Percentiles rank a stretch among this genome's conserved stretches.
phyloP scores from a whole-genome alignment of 2,329 filamentous ascomycete species.

The Cyclaneusma minus region DNA sequence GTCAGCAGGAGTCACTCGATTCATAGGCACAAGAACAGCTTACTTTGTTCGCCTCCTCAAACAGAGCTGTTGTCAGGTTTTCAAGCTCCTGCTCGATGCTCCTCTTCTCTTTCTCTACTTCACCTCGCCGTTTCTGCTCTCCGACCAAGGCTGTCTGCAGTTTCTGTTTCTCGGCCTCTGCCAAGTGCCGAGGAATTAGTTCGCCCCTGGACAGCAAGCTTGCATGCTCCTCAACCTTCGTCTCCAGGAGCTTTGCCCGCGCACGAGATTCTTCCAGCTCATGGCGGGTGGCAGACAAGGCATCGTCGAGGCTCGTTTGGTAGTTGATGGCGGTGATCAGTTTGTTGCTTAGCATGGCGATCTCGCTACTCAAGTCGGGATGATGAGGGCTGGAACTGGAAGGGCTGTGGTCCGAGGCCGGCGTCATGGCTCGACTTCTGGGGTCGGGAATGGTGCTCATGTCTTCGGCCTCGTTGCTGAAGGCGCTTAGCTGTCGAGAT shows the following conservation, averaged over 20 bases:
- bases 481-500: slow-evolving; percentile 19
- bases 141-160: slow-evolving; percentile 43
- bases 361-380: slow-evolving; percentile 51
- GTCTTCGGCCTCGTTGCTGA: slow-evolving; percentile 37
- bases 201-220: slow-evolving; percentile 56
- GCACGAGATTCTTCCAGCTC: slow-evolving; percentile 63
- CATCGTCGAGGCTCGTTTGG: slow-evolving; percentile 84
- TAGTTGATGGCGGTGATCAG: slow-evolving; percentile 96
- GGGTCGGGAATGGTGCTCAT: slow-evolving; percentile 58
- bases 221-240: slow-evolving; percentile 42
- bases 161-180: slow-evolving; percentile 55
- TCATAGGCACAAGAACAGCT: slow-evolving; percentile 8
- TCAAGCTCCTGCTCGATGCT: slow-evolving; percentile 88
- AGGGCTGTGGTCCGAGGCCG: slow-evolving; percentile 22
- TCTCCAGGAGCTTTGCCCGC: slow-evolving; percentile 53
- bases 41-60: slow-evolving; percentile 89
- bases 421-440: slow-evolving; percentile 34
- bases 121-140: slow-evolving; percentile 47
- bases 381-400: too few species aligned
- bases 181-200: slow-evolving; percentile 57
- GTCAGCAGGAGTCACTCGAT: neutral
- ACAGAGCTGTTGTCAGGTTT: slow-evolving; percentile 78
- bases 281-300: slow-evolving; percentile 63
- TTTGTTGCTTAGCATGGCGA: slow-evolving; percentile 84
- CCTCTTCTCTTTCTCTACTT: slow-evolving; percentile 65